phyloP scores from a whole-genome alignment of 73 alveolate genomes.

The Blepharisma stoltei region DNA sequence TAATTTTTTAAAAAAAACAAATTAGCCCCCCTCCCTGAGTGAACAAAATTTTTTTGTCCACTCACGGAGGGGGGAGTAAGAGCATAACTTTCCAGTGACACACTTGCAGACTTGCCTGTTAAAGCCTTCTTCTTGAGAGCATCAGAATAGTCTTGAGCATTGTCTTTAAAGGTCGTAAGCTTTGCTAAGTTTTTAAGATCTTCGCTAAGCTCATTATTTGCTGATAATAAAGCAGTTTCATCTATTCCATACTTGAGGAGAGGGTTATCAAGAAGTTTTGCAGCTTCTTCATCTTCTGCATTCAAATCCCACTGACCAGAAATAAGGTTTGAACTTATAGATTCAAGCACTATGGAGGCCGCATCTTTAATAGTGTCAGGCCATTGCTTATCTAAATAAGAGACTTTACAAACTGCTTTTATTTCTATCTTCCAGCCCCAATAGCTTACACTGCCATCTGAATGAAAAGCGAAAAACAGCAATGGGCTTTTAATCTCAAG shows the following conservation, averaged over 20 bases:
- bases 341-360: too few relatives aligned
- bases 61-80: neutral
- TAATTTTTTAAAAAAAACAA: too few relatives aligned
- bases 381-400: neutral
- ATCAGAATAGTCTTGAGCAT: neutral
- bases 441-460: slow-evolving; percentile 9
- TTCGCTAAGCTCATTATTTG: neutral
- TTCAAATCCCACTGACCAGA: too few relatives aligned
- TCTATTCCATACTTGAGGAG: too few relatives aligned
- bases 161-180: neutral
- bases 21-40: too few relatives aligned
- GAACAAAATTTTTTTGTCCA: too few relatives aligned
- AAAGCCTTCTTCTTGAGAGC: neutral
- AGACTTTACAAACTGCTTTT: neutral
- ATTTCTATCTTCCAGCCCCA: slow-evolving; percentile 27
- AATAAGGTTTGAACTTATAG: too few relatives aligned
- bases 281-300: too few relatives aligned
- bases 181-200: neutral
- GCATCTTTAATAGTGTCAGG: neutral
- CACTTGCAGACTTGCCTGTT: neutral
- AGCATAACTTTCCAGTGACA: neutral
- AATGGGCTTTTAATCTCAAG: neutral
- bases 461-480: neutral
- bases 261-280: too few relatives aligned
- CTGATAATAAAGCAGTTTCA: neutral